Evolutionary conservation across 768 basidiomycete genomes (phyloP).

Genomic region (Dendrothele bispora): DNA sequence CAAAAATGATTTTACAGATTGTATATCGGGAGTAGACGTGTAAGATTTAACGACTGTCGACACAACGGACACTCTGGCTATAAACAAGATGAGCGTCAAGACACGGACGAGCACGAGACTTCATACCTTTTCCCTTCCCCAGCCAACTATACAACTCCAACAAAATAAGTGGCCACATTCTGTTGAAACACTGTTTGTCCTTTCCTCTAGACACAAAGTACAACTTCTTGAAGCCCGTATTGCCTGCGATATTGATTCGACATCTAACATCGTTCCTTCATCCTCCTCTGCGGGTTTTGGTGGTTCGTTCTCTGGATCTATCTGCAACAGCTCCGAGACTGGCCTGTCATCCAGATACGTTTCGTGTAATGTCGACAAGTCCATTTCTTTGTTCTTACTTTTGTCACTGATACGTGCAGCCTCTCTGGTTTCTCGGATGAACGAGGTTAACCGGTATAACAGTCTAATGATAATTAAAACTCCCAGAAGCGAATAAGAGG

Average conservation of each 20-base stretch:
- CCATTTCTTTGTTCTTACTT: too few species aligned
- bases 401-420: too few species aligned
- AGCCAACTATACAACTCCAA: slow-evolving; percentile 86
- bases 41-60: slow-evolving; percentile 70
- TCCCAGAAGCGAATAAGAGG: slow-evolving; percentile 86
- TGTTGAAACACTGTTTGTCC: slow-evolving; percentile 78
- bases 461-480: slow-evolving; percentile 68
- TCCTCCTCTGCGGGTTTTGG: slow-evolving; percentile 68
- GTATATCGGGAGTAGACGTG: slow-evolving; percentile 76
- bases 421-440: too few species aligned
- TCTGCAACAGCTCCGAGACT: slow-evolving; percentile 55
- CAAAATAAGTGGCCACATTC: slow-evolving; percentile 92
- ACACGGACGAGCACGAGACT: slow-evolving; percentile 11
- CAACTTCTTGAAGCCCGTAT: slow-evolving; percentile 66
- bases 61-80: slow-evolving; percentile 88
- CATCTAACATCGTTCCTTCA: slow-evolving; percentile 62
- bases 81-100: neutral
- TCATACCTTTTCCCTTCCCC: slow-evolving; percentile 92
- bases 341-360: slow-evolving; percentile 60
- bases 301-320: slow-evolving; percentile 52
- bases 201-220: slow-evolving; percentile 82
- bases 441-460: slow-evolving; percentile 55
- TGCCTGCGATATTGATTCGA: slow-evolving; percentile 51
- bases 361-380: too few species aligned
- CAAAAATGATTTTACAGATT: slow-evolving; percentile 60